These are phyloP conservation scores for Trametes coccinea DNA, from an alignment of 768 basidiomycete genomes.

Conservation along the genomic window DNA sequence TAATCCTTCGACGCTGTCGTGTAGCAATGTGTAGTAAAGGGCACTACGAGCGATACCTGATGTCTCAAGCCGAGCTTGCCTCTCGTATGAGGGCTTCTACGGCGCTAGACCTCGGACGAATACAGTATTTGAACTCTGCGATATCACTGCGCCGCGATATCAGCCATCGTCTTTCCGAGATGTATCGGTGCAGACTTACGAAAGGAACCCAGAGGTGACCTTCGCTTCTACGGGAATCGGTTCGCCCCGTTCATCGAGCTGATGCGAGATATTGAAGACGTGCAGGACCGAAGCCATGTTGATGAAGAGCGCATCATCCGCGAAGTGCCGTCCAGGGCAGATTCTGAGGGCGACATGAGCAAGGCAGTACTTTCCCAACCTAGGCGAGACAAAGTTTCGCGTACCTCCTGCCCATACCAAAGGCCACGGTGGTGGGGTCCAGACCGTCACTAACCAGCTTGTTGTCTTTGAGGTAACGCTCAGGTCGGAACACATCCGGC, in stretches of 20 bases:
- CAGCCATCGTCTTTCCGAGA: no score
- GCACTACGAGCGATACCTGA: no score
- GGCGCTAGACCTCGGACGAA: background rate
- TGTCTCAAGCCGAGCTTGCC: no score
- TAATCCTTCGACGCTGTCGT: no score
- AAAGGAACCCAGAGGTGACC: constrained; percentile 9
- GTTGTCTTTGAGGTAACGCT: constrained; percentile 41
- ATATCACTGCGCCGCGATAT: no score
- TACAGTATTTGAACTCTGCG: no score
- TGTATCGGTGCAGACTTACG: constrained; percentile 2
- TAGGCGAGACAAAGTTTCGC: background rate
- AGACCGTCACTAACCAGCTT: constrained; percentile 7
- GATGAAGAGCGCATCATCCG: constrained; percentile 14
- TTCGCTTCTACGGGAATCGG: constrained; percentile 1
- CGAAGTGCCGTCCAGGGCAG: constrained; percentile 23
- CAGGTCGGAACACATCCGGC: constrained; percentile 50
- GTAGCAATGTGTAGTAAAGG: no score
- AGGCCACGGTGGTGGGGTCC: constrained; percentile 20
- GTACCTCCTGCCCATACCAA: constrained; percentile 31
- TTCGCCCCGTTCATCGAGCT: constrained; percentile 12
- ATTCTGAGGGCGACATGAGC: background rate
- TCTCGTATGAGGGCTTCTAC: no score
- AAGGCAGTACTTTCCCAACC: no score
- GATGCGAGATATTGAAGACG: constrained; percentile 16
- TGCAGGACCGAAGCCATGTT: constrained; percentile 15